Evolutionary conservation across 2,329 filamentous ascomycete genomes (phyloP).

Genomic region (Allantophomopsis cytisporea): DNA sequence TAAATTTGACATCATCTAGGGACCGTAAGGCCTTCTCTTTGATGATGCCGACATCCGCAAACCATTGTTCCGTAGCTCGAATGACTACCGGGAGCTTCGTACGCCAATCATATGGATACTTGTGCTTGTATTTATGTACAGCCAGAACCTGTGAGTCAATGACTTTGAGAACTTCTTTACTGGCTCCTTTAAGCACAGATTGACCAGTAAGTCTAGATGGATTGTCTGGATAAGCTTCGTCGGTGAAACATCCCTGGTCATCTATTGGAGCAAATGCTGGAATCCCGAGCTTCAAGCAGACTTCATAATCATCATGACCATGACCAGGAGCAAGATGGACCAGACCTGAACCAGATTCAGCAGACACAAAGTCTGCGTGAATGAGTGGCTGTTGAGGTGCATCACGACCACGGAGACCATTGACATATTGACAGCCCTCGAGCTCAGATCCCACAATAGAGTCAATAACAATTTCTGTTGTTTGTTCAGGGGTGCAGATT

Average conservation of each 20-base stretch:
- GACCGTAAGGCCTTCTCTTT: constrained; percentile 60
- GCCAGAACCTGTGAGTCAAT: constrained; percentile 53
- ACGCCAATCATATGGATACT: constrained; percentile 96
- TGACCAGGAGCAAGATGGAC: constrained; percentile 92
- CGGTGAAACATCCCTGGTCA: constrained; percentile 67
- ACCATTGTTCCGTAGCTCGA: constrained; percentile 93
- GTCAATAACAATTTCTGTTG: constrained; percentile 31
- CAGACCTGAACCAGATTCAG: constrained; percentile 84
- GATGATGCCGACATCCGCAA: constrained; percentile 79
- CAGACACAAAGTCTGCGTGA: constrained; percentile 78
- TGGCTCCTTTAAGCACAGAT: constrained; percentile 58
- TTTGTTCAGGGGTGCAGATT: constrained; percentile 21
- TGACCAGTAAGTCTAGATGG: constrained; percentile 56
- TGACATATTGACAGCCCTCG: constrained; percentile 51
- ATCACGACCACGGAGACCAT: constrained; percentile 48
- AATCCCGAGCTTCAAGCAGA: constrained; percentile 59
- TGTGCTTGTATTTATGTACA: constrained; percentile 65
- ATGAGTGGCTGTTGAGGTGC: constrained; percentile 56
- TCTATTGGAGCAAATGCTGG: constrained; percentile 72
- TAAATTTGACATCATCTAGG: constrained; percentile 60
- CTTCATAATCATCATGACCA: constrained; percentile 90
- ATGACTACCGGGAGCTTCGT: constrained; percentile 88
- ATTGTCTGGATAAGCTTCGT: constrained; percentile 60
- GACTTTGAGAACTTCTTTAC: constrained; percentile 54
- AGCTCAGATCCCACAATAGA: constrained; percentile 53